Percentiles rank a stretch among this genome's conserved stretches.
Conservation (phyloP, 2,329 filamentous ascomycete genomes). For the Penicillium sp. region DNA sequence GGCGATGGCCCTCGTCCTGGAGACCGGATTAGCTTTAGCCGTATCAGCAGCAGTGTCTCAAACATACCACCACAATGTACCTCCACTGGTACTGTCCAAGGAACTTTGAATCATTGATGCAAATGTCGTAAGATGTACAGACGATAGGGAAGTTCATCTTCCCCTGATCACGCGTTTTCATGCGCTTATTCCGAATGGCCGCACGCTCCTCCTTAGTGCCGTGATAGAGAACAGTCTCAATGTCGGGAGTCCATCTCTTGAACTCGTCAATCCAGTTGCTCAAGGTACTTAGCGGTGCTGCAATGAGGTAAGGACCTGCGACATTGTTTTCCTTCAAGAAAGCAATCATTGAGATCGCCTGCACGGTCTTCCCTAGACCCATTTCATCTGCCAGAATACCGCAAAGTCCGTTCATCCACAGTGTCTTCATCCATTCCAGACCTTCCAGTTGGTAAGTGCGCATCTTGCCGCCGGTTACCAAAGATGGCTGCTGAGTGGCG, state of each 20-base stretch:
- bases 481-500: slow-evolving; percentile 81
- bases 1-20: slow-evolving; percentile 89
- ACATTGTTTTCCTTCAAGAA: slow-evolving; percentile 83
- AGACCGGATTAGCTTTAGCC: slow-evolving; percentile 16
- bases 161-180: slow-evolving; percentile 68
- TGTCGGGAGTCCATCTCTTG: slow-evolving; percentile 81
- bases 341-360: slow-evolving; percentile 85
- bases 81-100: slow-evolving; percentile 88
- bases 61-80: slow-evolving; percentile 83
- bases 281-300: slow-evolving; percentile 85
- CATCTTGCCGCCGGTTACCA: slow-evolving; percentile 87
- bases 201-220: slow-evolving; percentile 78
- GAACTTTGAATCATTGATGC: slow-evolving; percentile 82
- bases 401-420: slow-evolving; percentile 88
- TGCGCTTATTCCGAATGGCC: slow-evolving; percentile 69
- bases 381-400: slow-evolving; percentile 94
- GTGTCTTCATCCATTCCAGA: slow-evolving; percentile 81
- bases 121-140: slow-evolving; percentile 94
- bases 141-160: slow-evolving; percentile 81
- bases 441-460: slow-evolving; percentile 92
- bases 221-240: slow-evolving; percentile 89
- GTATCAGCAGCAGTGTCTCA: not conserved
- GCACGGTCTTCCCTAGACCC: slow-evolving; percentile 90
- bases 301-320: slow-evolving; percentile 87
- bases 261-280: slow-evolving; percentile 98